Base-by-base conservation (phyloP, 495 filamentous ascomycete genomes). In the Sabuloglossum arenarium region DNA sequence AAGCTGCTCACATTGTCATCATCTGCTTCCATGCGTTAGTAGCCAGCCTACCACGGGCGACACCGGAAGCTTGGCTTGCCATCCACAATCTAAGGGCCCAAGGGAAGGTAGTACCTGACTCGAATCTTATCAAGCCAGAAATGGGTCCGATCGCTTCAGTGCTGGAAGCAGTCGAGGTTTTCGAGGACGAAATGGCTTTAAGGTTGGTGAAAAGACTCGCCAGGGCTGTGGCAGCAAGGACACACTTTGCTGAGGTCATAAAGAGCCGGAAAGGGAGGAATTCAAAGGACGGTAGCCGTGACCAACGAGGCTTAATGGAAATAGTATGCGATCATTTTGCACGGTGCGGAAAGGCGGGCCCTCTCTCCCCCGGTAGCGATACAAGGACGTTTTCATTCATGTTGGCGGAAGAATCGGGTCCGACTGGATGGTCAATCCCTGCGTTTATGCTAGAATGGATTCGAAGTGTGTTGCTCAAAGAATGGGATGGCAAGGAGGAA, bases 401-500 rank as follows among this genome's bases (percentile, higher is more conserved):
- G 9, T 43, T 16, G 39, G 12, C 3, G 5, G n/a, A 43, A 56
- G 37, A 25, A 42, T 10, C 1, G 3, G 29, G 24, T 3, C 31
- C 27, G 5, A 43, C 29, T 29, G 53, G 53, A 11, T 59, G 57
- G 57, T 28, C 60, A n/a, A 66, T 78, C 21, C 72, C 74, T 12
- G 71, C 72, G 12, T 60, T 78, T 24, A 63, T 88, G n/a, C 68
- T 88, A 8, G 85, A 89, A 62, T 90, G 84, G 85, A 76, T 88
- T 21, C 75, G 81, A 54, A 80, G 82, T 0, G 73, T 88, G 14
- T 75, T 93, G 62, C 64, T 90, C 14, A 77, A 80, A 37, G 78
- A 82, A 59, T 93, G 86, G 86, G 77, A 86, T 61, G 84, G 85
- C 6, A 78, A 78, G 56, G 76, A 83, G 0, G 78, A 80, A 34